phyloP scores from a whole-genome alignment of 1,284 basidiomycete genomes.

The Sanguinoderma infundibulare region DNA sequence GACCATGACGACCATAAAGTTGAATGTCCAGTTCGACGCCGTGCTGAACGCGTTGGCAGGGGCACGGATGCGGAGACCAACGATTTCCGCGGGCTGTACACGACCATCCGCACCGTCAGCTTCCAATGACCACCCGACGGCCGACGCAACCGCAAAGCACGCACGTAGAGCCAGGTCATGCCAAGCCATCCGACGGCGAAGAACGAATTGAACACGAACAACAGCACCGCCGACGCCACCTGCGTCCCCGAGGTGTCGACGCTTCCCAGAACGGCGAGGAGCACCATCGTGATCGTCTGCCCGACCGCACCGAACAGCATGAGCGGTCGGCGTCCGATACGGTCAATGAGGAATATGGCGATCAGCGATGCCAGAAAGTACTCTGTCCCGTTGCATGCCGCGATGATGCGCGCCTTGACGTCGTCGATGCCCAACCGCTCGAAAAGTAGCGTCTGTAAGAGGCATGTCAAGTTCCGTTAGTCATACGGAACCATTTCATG shows the following conservation, averaged over 20 bases:
- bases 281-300: conserved; percentile 65
- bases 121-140: background rate
- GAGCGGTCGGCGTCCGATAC: conserved; percentile 63
- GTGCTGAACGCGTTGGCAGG: conserved; percentile 73
- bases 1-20: conserved; percentile 70
- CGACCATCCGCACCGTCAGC: conserved; percentile 1
- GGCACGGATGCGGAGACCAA: conserved; percentile 63
- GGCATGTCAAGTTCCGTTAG: background rate
- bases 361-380: conserved; percentile 67
- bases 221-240: conserved; percentile 60
- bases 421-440: conserved; percentile 63
- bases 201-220: conserved; percentile 74
- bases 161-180: conserved; percentile 72
- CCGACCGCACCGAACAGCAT: conserved; percentile 74
- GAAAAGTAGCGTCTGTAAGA: conserved; percentile 55
- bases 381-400: conserved; percentile 73
- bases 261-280: conserved; percentile 59
- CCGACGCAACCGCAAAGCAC: conserved; percentile 26
- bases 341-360: conserved; percentile 64
- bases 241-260: conserved; percentile 51
- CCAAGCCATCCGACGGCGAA: conserved; percentile 77
- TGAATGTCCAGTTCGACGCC: conserved; percentile 73
- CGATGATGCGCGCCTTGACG: conserved; percentile 66
- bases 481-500: background rate
- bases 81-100: conserved; percentile 65